phyloP scores from a whole-genome alignment of 1,284 basidiomycete species.

The Hemileia vastatrix region DNA sequence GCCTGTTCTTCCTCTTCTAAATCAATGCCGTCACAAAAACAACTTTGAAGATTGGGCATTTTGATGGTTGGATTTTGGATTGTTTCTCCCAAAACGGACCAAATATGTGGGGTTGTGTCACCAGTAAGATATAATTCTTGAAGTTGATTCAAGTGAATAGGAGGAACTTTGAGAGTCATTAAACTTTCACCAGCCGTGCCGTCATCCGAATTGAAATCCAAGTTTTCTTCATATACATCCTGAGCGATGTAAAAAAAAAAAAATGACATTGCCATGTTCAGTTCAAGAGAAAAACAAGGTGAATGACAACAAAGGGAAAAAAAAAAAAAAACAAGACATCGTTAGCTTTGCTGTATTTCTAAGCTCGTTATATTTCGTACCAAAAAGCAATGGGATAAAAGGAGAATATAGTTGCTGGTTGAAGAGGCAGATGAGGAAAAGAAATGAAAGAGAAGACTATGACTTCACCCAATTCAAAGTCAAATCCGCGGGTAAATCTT shows the following conservation, averaged over 20 bases:
- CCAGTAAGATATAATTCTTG: conserved; percentile 12
- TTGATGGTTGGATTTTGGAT: conserved; percentile 21
- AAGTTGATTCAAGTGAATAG: conserved; percentile 2
- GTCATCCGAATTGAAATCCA: conserved; percentile 14
- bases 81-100: conserved; percentile 16
- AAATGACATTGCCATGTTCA: background rate
- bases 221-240: conserved; percentile 8
- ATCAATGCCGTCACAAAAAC: conserved; percentile 9
- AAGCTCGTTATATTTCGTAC: too few species aligned
- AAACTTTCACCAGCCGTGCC: background rate
- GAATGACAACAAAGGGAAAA: background rate
- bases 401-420: too few species aligned
- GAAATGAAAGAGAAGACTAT: too few species aligned
- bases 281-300: background rate
- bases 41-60: conserved; percentile 14
- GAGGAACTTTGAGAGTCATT: background rate
- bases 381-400: too few species aligned
- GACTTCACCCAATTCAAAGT: conserved; percentile 20
- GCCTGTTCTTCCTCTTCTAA: conserved; percentile 22
- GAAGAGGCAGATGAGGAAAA: too few species aligned
- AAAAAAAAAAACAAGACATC: background rate
- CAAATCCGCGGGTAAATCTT: conserved; percentile 18
- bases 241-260: background rate
- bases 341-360: too few species aligned
- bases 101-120: conserved; percentile 16